phyloP scores from a whole-genome alignment of 176 grass and related monocot species.

The Triticum urartu region DNA sequence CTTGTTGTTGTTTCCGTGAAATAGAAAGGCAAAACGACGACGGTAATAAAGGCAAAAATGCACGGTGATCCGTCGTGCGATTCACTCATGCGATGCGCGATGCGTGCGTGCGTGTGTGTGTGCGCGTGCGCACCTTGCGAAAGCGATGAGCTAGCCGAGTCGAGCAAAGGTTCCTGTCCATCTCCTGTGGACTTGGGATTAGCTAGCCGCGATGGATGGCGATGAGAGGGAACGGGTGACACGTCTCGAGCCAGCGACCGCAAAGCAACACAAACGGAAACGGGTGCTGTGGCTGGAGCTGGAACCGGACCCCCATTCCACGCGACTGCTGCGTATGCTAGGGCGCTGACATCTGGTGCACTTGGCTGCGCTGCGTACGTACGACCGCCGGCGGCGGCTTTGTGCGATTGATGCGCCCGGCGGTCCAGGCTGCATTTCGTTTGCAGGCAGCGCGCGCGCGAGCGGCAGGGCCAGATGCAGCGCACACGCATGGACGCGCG shows the following conservation, averaged over 20 bases:
- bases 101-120: neutral
- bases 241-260: neutral
- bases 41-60: constrained; percentile 17
- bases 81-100: neutral
- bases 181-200: neutral
- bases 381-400: neutral
- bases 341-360: constrained; percentile 18
- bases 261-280: neutral
- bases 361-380: neutral
- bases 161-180: neutral
- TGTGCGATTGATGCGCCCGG: neutral
- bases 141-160: no score
- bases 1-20: constrained; percentile 28
- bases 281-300: neutral
- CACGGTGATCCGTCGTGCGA: neutral
- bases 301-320: neutral
- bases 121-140: neutral
- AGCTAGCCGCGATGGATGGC: neutral
- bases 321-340: neutral
- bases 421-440: neutral
- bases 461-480: constrained; percentile 22
- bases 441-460: neutral
- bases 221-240: neutral
- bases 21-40: neutral
- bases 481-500: neutral